Evolutionary conservation across 352 stramenopile species (phyloP), one percentile per base, ranked within the genome.

Genomic region (Pilasporangium apinafurcum): DNA sequence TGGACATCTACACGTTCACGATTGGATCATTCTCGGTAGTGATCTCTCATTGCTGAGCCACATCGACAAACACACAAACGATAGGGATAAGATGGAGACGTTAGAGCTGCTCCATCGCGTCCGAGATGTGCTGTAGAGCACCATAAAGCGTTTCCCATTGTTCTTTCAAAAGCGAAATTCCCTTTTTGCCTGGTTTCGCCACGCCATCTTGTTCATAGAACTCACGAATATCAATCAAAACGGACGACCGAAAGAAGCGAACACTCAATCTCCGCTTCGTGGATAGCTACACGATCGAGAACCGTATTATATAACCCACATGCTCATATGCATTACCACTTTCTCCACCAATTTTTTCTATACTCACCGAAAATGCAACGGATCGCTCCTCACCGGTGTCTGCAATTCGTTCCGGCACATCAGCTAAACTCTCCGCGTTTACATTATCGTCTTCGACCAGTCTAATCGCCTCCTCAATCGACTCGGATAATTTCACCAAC

Each of bases 121-220:
- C 43, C 2, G 53, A 55, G 20, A 83, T 59, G 2, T 74, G 60
- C 3, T 48, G 34, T 36, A 51, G 44, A 29, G 55, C 25, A 16
- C 68, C 40, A 30, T 68, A 46, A 17, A 92, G 56, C 35, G 54
- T 56, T 6, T 39, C 25, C 72, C 73, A 89, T 38, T 89, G 76
- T 8, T 86, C 69, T 36, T 68, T 82, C 0, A 68, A 84, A 8
- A 92, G 58, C 20, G 79, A 80, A 25, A 92, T 86, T 9, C 77
- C 77, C 48, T 92, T 90, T 35, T 83, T 84, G n/a, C 75, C 72
- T 29, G 80, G 80, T 42, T 81, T 85, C 21, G 51, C 38, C 20
- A 67, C 47, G 4, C 65, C 63, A 17, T 82, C 54, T 44, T 78
- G 44, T 14, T 87, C 67, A 31, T 90, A 90, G 38, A 65, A 90